These are phyloP conservation scores for Perilla frutescens DNA, from an alignment of 257 asterid species.

Conservation along the genomic window DNA sequence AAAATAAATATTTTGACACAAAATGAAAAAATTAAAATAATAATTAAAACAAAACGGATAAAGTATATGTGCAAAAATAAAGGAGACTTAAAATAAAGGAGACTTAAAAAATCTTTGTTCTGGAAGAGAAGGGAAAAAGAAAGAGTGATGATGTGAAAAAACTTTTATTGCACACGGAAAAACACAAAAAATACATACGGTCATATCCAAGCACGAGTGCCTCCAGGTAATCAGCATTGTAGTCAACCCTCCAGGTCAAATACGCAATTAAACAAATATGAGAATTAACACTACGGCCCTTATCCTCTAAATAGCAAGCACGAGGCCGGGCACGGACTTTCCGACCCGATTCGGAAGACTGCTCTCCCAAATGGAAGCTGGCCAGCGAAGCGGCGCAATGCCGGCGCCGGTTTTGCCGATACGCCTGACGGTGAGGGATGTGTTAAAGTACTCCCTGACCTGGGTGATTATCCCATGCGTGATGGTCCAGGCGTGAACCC, in stretches of 20 bases:
- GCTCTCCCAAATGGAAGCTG: conserved; percentile 74
- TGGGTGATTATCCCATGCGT: conserved; percentile 94
- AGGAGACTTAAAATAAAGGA: too few relatives aligned
- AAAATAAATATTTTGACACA: too few relatives aligned
- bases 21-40: too few relatives aligned
- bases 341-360: conserved; percentile 72
- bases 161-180: conserved; percentile 30
- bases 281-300: neutral
- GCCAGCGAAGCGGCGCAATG: conserved; percentile 48
- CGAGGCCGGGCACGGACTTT: conserved; percentile 78
- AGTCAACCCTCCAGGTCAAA: conserved; percentile 12
- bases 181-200: conserved; percentile 16
- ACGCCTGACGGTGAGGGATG: conserved; percentile 88
- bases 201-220: neutral
- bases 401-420: conserved; percentile 43
- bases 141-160: neutral
- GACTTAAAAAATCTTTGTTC: too few relatives aligned
- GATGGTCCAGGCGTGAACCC: conserved; percentile 99
- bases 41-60: too few relatives aligned
- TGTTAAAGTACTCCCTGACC: conserved; percentile 92
- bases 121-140: too few relatives aligned
- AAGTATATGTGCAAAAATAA: too few relatives aligned
- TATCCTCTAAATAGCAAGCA: conserved; percentile 55
- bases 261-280: neutral
- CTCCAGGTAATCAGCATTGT: neutral